phyloP scores from a whole-genome alignment of 169 alveolate genomes.

The Plasmodium falciparum region DNA sequence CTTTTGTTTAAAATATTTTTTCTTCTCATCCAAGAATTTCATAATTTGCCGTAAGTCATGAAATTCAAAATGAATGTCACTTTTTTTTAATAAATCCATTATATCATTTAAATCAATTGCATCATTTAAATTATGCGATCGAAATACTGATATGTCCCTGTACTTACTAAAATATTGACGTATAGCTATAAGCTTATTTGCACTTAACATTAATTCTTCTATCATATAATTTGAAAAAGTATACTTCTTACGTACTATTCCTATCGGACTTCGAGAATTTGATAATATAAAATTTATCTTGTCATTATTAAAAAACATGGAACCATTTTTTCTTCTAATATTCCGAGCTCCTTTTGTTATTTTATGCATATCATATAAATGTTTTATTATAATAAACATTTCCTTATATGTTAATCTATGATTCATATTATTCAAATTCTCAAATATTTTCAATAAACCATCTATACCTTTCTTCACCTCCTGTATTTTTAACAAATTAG shows the following conservation, averaged over 20 bases:
- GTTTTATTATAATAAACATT: conserved; percentile 33
- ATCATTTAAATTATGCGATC: conserved; percentile 39
- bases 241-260: conserved; percentile 32
- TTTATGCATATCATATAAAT: conserved; percentile 51
- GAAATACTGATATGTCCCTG: conserved; percentile 48
- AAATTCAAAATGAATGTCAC: conserved; percentile 35
- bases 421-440: conserved; percentile 24
- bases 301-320: conserved; percentile 37
- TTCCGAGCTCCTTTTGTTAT: conserved; percentile 54
- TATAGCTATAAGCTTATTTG: conserved; percentile 95
- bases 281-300: conserved; percentile 61
- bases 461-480: conserved; percentile 20
- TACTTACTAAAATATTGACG: conserved; percentile 71
- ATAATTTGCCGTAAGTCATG: conserved; percentile 26
- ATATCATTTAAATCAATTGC: conserved; percentile 44
- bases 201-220: conserved; percentile 98
- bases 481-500: conserved; percentile 6
- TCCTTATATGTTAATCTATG: conserved; percentile 21
- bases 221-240: conserved; percentile 85
- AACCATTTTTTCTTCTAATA: conserved; percentile 66
- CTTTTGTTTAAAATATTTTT: conserved; percentile 17
- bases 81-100: conserved; percentile 54
- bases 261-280: conserved; percentile 31
- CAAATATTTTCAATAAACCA: conserved; percentile 15
- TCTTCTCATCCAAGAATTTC: conserved; percentile 32